Evolutionary conservation across 2,329 filamentous ascomycete genomes (phyloP), one percentile per base, ranked within the genome.

Genomic region (Botrytis elliptica): DNA sequence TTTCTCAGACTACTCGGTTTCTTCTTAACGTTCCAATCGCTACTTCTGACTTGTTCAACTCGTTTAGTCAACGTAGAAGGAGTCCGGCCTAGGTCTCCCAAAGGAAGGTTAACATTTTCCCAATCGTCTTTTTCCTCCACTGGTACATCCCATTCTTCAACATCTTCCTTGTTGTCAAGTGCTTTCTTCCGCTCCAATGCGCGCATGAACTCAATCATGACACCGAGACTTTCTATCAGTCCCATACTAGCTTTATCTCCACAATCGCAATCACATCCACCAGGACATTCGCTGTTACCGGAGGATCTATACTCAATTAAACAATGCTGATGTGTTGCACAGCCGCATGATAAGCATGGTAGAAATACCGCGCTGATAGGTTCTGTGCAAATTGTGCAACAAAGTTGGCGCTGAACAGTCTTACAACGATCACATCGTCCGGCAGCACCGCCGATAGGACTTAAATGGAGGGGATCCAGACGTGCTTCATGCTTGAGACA

Each of bases 191-290:
- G 57, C 57, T 74, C 77, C 2, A 77, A 42, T 29, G 75, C 68
- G 33, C 78, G 75, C 77, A 80, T 77, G 33, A 73, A 72, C 65
- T 81, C 79, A 25, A 82, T 79, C 10, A 77, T 78, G 55, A 84
- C 85, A 0, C 86, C 85, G 87, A 89, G 90, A 33, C 87, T 88
- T 80, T 91, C 89, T 14, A 91, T 86, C 59, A 88, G 84, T 1
- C 88, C 89, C 65, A 83, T 85, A 73, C 83, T 84, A 1, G 89
- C 88, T 75, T 90, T 86, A 22, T 86, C 84, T 0, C 86, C 84
- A 77, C 90, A 92, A 74, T 88, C 84, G 78, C 90, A 92, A 79
- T 91, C 90, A 78, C 91, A 90, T 1, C 89, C 89, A 0, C 88
- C 89, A 0, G 89, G 88, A 73, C 90, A 92, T 65, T 86, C 81